Conservation (phyloP, 768 basidiomycete species). For the Roridomyces roridus region DNA sequence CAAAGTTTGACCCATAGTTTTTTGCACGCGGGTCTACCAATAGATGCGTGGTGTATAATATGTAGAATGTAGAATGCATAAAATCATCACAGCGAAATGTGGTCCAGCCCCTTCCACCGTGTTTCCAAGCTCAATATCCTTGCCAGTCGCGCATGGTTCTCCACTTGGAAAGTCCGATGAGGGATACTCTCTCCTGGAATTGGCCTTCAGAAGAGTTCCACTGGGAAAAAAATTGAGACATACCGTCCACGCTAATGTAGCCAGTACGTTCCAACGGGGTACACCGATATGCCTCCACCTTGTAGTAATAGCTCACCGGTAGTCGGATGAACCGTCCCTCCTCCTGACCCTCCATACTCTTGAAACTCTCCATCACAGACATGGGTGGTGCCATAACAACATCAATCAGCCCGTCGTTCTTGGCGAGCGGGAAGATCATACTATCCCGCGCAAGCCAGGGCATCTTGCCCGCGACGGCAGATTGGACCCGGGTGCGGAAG, state of each 20-base stretch:
- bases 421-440: conserved; percentile 40
- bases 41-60: too few relatives aligned
- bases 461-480: conserved; percentile 24
- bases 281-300: conserved; percentile 56
- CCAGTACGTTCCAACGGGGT: conserved; percentile 47
- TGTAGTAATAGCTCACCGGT: conserved; percentile 53
- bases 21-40: neutral
- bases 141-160: conserved; percentile 54
- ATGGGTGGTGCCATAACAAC: conserved; percentile 32
- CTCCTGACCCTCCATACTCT: conserved; percentile 24
- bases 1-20: conserved; percentile 9
- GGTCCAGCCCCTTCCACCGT: conserved; percentile 30
- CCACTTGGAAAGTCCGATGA: conserved; percentile 49
- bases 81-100: neutral
- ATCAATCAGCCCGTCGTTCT: conserved; percentile 49
- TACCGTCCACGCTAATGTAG: conserved; percentile 55
- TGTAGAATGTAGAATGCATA: neutral
- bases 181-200: conserved; percentile 45
- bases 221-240: neutral
- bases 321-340: conserved; percentile 18
- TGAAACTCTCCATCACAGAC: conserved; percentile 14
- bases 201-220: neutral
- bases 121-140: conserved; percentile 51
- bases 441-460: conserved; percentile 19
- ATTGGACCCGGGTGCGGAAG: conserved; percentile 54